Base-by-base conservation (phyloP, 371 early-diverging fungal species). In the Blakeslea trispora region DNA sequence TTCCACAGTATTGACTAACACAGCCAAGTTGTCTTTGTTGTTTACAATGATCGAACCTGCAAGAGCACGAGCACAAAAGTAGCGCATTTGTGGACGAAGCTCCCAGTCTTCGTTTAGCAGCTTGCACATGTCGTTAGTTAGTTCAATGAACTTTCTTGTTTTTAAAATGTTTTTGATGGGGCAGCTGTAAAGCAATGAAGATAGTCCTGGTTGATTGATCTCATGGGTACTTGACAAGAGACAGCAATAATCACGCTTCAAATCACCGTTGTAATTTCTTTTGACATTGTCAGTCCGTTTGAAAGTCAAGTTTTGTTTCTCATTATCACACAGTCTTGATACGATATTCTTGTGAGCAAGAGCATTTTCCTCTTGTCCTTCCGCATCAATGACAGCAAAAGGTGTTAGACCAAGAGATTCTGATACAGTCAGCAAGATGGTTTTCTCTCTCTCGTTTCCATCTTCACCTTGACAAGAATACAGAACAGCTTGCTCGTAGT, bases 381-480 rank as follows among this genome's bases (percentile, higher is more conserved):
- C 47, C 45, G 46, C 55, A 54, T 54, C 55, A 54, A 53, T 53
- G 53, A 53, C 45, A 35, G 8, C 45, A 53, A 53, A 45, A 45
- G 53, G 37, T 53, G 45, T 53, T 45, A 32, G 34, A 53, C 45
- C 0, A 53, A 45, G 45, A 53, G 34, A 53, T 53, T 5, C 53
- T 34, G 53, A 53, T 45, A 53, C 45, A 35, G 32, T 53, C 53
- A 45, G 45, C 53, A 53, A 53, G 45, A 44, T 53, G 45, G 35
- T 0, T 53, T 53, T 53, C 45, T 53, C 34, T 53, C 53, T 53
- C 45, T 53, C 45, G 45, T 45, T 53, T 53, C 45, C 45, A 53
- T 45, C 45, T 37, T 53, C 28, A 45, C 17, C 53, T 53, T 53
- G 53, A 53, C 45, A 53, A 45, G 45, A 45, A 53, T 53, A 53